Evolutionary conservation across 2,329 filamentous ascomycete species (phyloP).

Genomic region (Capronia coronata): DNA sequence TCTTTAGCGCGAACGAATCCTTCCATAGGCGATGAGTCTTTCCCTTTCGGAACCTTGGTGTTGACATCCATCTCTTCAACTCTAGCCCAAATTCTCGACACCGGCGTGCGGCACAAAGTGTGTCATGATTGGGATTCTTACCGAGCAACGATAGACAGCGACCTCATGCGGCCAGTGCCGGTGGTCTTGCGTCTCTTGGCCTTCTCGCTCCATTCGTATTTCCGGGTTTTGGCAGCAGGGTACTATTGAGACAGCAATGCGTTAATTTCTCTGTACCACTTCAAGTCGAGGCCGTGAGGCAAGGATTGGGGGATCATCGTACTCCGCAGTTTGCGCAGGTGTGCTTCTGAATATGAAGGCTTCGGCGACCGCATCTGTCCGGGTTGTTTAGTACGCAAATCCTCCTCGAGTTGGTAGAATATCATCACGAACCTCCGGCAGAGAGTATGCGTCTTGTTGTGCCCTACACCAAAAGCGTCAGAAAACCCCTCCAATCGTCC

Average conservation of each 20-base stretch:
- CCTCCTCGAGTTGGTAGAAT: not conserved
- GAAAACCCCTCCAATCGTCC: slow-evolving; percentile 3
- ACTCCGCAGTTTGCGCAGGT: slow-evolving; percentile 85
- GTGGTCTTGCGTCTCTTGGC: slow-evolving; percentile 99
- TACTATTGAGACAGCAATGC: slow-evolving; percentile 44
- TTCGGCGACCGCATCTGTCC: slow-evolving; percentile 65
- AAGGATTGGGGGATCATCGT: slow-evolving; percentile 5
- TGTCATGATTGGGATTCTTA: slow-evolving; percentile 10
- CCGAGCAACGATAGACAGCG: slow-evolving; percentile 85
- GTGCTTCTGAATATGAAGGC: slow-evolving; percentile 99
- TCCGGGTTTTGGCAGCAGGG: slow-evolving; percentile 92
- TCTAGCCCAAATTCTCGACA: not conserved
- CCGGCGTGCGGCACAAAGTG: not conserved
- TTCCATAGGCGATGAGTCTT: no score
- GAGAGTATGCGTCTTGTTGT: slow-evolving; percentile 97
- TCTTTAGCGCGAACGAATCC: not conserved
- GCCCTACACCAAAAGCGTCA: slow-evolving; percentile 33
- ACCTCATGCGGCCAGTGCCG: slow-evolving; percentile 91
- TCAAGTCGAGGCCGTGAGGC: not conserved
- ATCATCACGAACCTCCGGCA: slow-evolving; percentile 84
- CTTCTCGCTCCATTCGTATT: slow-evolving; percentile 99
- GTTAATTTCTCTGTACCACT: slow-evolving; percentile 9
- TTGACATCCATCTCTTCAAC: not conserved
- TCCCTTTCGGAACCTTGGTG: no score
- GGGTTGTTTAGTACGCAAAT: slow-evolving; percentile 35